Percentiles rank a stretch among this genome's conserved stretches.
These are phyloP conservation scores for Rhizopus sp. DNA, from an alignment of 371 early-diverging fungal species.

Conservation along the genomic window DNA sequence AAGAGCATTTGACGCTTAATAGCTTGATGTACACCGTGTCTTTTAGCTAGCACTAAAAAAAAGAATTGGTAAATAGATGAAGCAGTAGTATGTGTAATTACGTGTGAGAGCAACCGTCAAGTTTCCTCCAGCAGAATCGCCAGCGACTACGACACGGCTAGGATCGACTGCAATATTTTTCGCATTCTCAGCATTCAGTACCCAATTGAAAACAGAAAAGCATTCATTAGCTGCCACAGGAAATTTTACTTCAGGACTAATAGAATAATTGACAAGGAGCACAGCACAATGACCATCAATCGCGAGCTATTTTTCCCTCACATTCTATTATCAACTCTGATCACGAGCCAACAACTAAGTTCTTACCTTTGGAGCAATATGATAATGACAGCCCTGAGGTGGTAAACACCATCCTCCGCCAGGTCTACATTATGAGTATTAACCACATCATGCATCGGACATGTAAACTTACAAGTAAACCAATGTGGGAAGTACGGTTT, in stretches of 20 bases:
- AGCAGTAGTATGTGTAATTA: not conserved
- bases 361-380: slow-evolving; percentile 16
- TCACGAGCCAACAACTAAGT: not conserved
- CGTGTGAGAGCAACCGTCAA: slow-evolving; percentile 16
- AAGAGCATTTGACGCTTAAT: slow-evolving; percentile 15
- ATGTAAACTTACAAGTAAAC: slow-evolving; percentile 16
- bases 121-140: slow-evolving; percentile 32
- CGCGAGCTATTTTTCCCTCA: not conserved
- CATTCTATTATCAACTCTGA: slow-evolving; percentile 3
- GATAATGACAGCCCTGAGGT: slow-evolving; percentile 2
- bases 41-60: slow-evolving; percentile 20
- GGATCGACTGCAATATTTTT: slow-evolving; percentile 18
- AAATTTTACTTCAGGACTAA: slow-evolving; percentile 33
- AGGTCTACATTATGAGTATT: slow-evolving; percentile 7
- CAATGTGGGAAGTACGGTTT: slow-evolving; percentile 12
- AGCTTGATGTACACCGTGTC: slow-evolving; percentile 5
- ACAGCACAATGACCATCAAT: slow-evolving; percentile 19
- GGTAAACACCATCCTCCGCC: slow-evolving; percentile 21
- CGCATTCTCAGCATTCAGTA: slow-evolving; percentile 6
- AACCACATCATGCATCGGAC: not conserved
- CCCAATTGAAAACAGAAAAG: slow-evolving; percentile 20
- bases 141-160: slow-evolving; percentile 20
- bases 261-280: slow-evolving; percentile 24
- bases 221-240: slow-evolving; percentile 36
- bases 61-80: not conserved